Base-by-base conservation (phyloP, 768 basidiomycete genomes). In the Arthromyces matolae region DNA sequence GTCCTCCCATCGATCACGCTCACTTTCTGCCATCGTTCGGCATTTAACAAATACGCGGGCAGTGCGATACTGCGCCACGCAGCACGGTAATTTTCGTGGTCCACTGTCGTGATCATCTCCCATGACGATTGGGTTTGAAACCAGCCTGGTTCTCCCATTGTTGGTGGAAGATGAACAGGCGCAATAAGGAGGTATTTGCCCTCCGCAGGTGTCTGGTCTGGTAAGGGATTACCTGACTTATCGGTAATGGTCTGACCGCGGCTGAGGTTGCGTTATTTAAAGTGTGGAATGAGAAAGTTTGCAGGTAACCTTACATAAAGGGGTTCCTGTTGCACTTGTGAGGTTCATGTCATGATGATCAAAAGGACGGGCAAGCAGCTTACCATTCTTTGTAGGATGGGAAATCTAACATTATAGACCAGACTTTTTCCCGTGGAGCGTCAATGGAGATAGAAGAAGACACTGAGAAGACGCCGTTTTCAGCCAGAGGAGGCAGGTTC, bases 291-390 rank as follows among this genome's bases (percentile, higher is more conserved):
- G 36, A 42, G 14, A 8, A 20, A 33, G 7, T 16, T 25, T 19
- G n/a, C 23, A 16, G 9, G 23, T n/a, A n/a, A n/a, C n/a, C 78
- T 23, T 66, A 83, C 84, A 79, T 75, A 46, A 84, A 86, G 5
- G 83, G 72, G 55, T 86, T 86, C 84, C 84, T 86, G 50, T 19
- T n/a, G n/a, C n/a, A n/a, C n/a, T n/a, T n/a, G n/a, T n/a, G n/a
- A n/a, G n/a, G n/a, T n/a, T n/a, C n/a, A n/a, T n/a, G n/a, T n/a
- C n/a, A n/a, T n/a, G n/a, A n/a, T n/a, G n/a, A n/a, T n/a, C n/a
- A n/a, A 31, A 6, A 19, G 10, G 23, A 35, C 10, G 12, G 13
- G 23, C 23, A 20, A 39, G 16, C 25, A 36, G 18, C 28, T 48
- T 60, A 82, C 86, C 86, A 89, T 65, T 81, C 69, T 14, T 68